Percentiles rank a stretch among this genome's conserved stretches.
These are phyloP conservation scores for Debaryomyces hansenii DNA, from an alignment of 805 yeast genomes.

Conservation along the genomic window DNA sequence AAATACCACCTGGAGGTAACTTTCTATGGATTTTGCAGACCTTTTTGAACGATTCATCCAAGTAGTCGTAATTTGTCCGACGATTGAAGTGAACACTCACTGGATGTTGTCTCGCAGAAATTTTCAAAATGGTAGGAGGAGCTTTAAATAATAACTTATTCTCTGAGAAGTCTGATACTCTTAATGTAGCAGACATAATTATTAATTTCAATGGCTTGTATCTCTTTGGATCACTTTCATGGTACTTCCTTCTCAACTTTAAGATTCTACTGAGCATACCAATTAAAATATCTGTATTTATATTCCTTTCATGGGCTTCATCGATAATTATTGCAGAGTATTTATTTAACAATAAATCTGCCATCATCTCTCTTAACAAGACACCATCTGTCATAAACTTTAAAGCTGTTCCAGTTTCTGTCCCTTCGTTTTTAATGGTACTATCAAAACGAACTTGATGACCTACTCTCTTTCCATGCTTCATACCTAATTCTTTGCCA, in stretches of 20 bases:
- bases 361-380: slow-evolving; percentile 86
- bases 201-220: slow-evolving; percentile 72
- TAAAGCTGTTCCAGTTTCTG: slow-evolving; percentile 55
- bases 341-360: slow-evolving; percentile 74
- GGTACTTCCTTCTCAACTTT: slow-evolving; percentile 60
- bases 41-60: slow-evolving; percentile 84
- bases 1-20: slow-evolving; percentile 91
- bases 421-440: slow-evolving; percentile 51
- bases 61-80: slow-evolving; percentile 72
- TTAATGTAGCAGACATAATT: slow-evolving; percentile 95
- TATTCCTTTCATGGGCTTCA: slow-evolving; percentile 97
- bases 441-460: slow-evolving; percentile 84
- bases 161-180: slow-evolving; percentile 92
- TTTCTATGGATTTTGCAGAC: slow-evolving; percentile 81
- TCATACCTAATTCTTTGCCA: slow-evolving; percentile 66
- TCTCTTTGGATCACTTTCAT: slow-evolving; percentile 44
- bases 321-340: slow-evolving; percentile 89
- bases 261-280: slow-evolving; percentile 92
- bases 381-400: slow-evolving; percentile 97
- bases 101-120: slow-evolving; percentile 92
- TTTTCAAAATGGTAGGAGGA: slow-evolving; percentile 86
- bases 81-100: slow-evolving; percentile 89
- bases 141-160: slow-evolving; percentile 63
- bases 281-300: slow-evolving; percentile 92
- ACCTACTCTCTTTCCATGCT: slow-evolving; percentile 65